Conservation (phyloP, 2,329 filamentous ascomycete species). For the Trichophyton mentagrophytes region DNA sequence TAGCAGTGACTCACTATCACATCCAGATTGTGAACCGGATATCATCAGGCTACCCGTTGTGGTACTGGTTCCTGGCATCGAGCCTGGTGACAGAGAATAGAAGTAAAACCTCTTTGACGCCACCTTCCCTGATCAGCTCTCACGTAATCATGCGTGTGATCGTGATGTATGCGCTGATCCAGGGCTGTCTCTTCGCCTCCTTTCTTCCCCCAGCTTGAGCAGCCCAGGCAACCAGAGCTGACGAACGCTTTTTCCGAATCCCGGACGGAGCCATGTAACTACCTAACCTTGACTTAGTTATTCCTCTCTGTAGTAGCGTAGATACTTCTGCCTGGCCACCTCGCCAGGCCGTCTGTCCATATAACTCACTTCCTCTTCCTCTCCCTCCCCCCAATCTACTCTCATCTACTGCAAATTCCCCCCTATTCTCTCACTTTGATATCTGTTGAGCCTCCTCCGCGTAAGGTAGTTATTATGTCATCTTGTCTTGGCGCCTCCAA, state of each 20-base stretch:
- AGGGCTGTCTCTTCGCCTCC: constrained; percentile 71
- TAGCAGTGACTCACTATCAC: constrained; percentile 72
- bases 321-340: background rate
- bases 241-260: background rate
- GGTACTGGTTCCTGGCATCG: constrained; percentile 69
- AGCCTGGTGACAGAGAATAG: constrained; percentile 16
- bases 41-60: constrained; percentile 75
- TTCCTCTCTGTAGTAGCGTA: background rate
- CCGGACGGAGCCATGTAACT: background rate
- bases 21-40: constrained; percentile 88
- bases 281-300: background rate
- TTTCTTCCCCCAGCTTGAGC: constrained; percentile 77
- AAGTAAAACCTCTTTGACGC: background rate
- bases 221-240: background rate
- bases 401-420: background rate
- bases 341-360: background rate
- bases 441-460: background rate
- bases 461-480: background rate
- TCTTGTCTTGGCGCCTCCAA: background rate
- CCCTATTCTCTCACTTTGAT: background rate
- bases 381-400: background rate
- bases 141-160: constrained; percentile 49
- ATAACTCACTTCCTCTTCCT: background rate
- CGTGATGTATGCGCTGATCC: constrained; percentile 69
- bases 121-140: constrained; percentile 10